A percentile compares a stretch with the other conserved stretches of the same genome.
phyloP scores from a whole-genome alignment of 2,329 filamentous ascomycete species.

The Epichloe scottii region DNA sequence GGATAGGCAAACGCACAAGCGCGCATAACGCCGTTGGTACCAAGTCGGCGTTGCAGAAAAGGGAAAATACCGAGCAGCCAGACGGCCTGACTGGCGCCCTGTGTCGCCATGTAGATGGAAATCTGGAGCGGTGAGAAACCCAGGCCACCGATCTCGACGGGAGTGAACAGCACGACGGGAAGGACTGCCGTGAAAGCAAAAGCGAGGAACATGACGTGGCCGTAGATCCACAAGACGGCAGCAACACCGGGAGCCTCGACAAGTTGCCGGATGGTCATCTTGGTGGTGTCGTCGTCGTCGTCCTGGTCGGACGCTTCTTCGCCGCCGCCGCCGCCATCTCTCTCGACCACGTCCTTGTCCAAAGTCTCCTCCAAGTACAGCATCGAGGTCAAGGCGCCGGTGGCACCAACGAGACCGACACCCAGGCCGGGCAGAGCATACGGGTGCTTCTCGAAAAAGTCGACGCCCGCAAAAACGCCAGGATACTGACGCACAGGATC shows the following conservation, averaged over 20 bases:
- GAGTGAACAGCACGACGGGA: slow-evolving; percentile 58
- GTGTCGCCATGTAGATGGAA: slow-evolving; percentile 50
- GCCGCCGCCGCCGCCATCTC: not conserved
- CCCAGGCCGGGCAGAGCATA: slow-evolving; percentile 44
- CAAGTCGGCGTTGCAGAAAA: no score
- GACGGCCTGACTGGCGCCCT: no score
- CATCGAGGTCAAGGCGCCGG: slow-evolving; percentile 35
- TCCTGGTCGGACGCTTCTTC: not conserved
- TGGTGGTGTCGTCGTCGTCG: not conserved
- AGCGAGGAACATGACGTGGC: slow-evolving; percentile 54
- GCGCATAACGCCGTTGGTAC: no score
- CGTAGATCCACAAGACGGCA: slow-evolving; percentile 53
- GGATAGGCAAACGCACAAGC: no score
- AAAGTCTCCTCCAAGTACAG: slow-evolving; percentile 54
- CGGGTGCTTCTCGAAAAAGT: slow-evolving; percentile 36
- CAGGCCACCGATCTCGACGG: slow-evolving; percentile 49
- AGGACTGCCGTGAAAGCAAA: slow-evolving; percentile 59
- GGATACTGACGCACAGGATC: slow-evolving; percentile 55
- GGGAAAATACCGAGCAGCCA: no score
- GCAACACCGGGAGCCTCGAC: slow-evolving; percentile 50
- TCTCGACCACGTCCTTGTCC: slow-evolving; percentile 10
- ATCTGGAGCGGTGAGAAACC: slow-evolving; percentile 51
- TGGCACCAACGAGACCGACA: slow-evolving; percentile 41
- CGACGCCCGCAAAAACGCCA: slow-evolving; percentile 30
- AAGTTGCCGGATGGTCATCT: slow-evolving; percentile 26